Conservation (phyloP, 2,329 filamentous ascomycete species). For the Nothopassalora personata region DNA sequence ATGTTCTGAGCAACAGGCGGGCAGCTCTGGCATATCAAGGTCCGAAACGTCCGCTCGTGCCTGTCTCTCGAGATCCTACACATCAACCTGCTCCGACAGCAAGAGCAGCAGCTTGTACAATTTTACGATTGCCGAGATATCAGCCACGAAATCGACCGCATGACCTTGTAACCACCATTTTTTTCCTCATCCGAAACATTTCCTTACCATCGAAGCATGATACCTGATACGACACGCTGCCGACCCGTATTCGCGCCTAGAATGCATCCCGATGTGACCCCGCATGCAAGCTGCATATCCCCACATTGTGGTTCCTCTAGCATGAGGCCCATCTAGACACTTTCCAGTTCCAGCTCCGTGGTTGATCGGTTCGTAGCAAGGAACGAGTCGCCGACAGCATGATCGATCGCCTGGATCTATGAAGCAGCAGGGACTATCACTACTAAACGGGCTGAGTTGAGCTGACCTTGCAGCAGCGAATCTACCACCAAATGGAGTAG, state of each 20-base stretch:
- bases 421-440: background rate
- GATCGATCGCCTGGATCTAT: background rate
- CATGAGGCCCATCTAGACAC: background rate
- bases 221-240: background rate
- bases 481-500: background rate
- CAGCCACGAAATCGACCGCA: background rate
- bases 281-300: background rate
- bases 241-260: background rate
- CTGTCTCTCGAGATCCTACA: background rate
- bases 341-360: background rate
- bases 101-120: background rate
- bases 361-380: background rate
- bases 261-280: background rate
- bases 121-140: background rate
- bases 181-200: background rate
- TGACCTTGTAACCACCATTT: background rate
- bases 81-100: background rate
- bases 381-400: background rate
- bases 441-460: background rate
- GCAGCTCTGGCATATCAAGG: background rate
- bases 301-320: background rate
- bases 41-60: background rate
- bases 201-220: background rate
- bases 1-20: background rate
- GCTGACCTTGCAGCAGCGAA: background rate